Percentiles rank a stretch among this genome's conserved stretches.
Evolutionary conservation across 2,329 filamentous ascomycete species (phyloP).

Genomic region (Colletotrichum eleusines): DNA sequence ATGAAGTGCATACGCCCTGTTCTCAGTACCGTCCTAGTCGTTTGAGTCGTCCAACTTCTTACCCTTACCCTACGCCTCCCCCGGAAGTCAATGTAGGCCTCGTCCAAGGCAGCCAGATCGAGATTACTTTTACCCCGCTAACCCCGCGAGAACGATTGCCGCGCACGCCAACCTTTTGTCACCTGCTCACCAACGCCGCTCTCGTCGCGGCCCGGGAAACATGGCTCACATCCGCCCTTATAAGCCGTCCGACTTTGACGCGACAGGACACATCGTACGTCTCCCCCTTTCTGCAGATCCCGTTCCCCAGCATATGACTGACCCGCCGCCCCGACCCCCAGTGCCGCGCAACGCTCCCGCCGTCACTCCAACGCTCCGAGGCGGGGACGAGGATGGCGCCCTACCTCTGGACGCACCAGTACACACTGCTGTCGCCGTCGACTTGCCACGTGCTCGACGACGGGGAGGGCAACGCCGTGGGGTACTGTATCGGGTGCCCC

Average conservation of each 20-base stretch:
- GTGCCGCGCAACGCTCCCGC: conserved; percentile 63
- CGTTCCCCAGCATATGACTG: background rate
- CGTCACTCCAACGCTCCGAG: conserved; percentile 53
- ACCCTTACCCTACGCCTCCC: no score
- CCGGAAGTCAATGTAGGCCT: background rate
- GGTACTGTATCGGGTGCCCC: conserved; percentile 63
- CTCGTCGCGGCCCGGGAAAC: background rate
- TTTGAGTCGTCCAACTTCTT: background rate
- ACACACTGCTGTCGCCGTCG: conserved; percentile 58
- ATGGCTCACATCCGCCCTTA: conserved; percentile 63
- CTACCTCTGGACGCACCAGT: conserved; percentile 65
- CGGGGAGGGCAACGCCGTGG: conserved; percentile 57
- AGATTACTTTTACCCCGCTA: background rate
- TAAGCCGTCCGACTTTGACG: conserved; percentile 54
- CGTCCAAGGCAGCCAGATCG: background rate
- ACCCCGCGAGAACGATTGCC: background rate
- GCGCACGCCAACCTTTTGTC: background rate
- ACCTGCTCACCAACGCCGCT: background rate
- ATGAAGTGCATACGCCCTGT: no score
- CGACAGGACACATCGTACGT: conserved; percentile 57
- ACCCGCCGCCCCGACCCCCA: conserved; percentile 46
- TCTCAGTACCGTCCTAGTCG: background rate
- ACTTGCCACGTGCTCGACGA: conserved; percentile 64
- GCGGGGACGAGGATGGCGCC: conserved; percentile 55
- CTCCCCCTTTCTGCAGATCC: background rate